These are phyloP conservation scores for Juncus inflexus DNA, from an alignment of 176 grass and related monocot genomes.

Conservation along the genomic window DNA sequence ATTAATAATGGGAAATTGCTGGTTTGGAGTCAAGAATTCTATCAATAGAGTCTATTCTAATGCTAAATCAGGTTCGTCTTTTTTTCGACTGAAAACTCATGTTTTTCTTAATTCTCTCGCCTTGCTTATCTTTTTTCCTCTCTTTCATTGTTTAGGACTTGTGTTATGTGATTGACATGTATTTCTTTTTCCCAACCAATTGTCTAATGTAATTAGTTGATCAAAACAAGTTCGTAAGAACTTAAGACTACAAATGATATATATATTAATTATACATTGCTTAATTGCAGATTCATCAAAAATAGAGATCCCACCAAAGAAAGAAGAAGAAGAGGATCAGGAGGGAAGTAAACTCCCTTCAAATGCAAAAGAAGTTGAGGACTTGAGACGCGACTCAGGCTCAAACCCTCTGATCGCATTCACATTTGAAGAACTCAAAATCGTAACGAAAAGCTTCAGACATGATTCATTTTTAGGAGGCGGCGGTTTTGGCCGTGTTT, in stretches of 20 bases:
- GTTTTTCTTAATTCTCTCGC: neutral
- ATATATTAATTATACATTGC: neutral
- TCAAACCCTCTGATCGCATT: slow-evolving; percentile 63
- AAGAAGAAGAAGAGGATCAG: slow-evolving; percentile 33
- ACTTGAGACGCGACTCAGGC: slow-evolving; percentile 34
- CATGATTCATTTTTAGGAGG: slow-evolving; percentile 61
- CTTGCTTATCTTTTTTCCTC: neutral
- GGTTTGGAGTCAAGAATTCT: slow-evolving; percentile 27
- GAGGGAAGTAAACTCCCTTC: slow-evolving; percentile 54
- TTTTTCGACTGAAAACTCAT: slow-evolving; percentile 11
- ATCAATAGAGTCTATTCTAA: slow-evolving; percentile 55
- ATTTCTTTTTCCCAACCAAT: neutral
- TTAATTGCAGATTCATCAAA: slow-evolving; percentile 45
- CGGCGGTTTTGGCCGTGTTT: slow-evolving; percentile 73
- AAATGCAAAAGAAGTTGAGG: slow-evolving; percentile 64
- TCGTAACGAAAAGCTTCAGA: slow-evolving; percentile 52
- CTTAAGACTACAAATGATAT: neutral
- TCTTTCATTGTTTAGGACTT: neutral
- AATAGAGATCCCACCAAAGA: slow-evolving; percentile 49
- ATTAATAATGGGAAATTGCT: slow-evolving; percentile 61
- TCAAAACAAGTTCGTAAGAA: neutral
- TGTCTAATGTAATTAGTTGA: neutral
- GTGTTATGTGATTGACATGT: neutral
- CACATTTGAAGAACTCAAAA: slow-evolving; percentile 51
- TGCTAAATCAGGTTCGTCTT: slow-evolving; percentile 51